Base-by-base conservation (phyloP, 192 early-diverging fungal species). In the Podila horticola region DNA sequence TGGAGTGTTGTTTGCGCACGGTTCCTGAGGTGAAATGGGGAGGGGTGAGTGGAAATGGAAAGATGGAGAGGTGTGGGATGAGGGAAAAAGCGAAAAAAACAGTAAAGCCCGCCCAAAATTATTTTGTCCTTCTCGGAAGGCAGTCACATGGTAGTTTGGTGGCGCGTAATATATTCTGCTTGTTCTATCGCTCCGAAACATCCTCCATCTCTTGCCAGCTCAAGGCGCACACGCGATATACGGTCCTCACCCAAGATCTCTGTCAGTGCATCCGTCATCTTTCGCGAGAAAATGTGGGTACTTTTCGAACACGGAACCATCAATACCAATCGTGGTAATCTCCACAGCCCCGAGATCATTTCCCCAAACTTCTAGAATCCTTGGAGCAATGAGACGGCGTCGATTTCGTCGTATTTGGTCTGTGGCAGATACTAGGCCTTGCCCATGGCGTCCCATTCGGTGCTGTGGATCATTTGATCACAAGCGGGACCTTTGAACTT, bases 341-440 rank as follows among this genome's bases (percentile, higher is more conserved):
- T 61, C 59, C 22, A 98, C 83, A 93, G 88, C 68, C 96, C 96
- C 45, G 94, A 95, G 62, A 97, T 91, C 90, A 96, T 93, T 86
- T 97, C 97, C 86, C 97, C 97, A 84, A 93, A 97, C 4, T 89
- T 89, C 79, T 96, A 96, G 74, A 91, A 89, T 63, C 90, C 87
- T n/a, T 93, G 91, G 74, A 94, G 92, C 67, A 84, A 79, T 50
- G 92, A 92, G 62, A 89, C 86, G 59, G 86, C 81, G 84, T 97
- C 95, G 62, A 97, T 86, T 57, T 84, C 83, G 85, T 98, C 97
- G 83, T 95, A 96, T 73, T 89, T 89, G 58, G 92, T 96, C 65
- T 89, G 82, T 24, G 95, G 95, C 33, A 98, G 83, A 62, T 95
- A 91, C 24, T 82, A 79, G 55, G 86, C 87, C 38, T 92, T 91